Base-by-base conservation (phyloP, 495 filamentous ascomycete genomes). In the Apiosordaria backusii region DNA sequence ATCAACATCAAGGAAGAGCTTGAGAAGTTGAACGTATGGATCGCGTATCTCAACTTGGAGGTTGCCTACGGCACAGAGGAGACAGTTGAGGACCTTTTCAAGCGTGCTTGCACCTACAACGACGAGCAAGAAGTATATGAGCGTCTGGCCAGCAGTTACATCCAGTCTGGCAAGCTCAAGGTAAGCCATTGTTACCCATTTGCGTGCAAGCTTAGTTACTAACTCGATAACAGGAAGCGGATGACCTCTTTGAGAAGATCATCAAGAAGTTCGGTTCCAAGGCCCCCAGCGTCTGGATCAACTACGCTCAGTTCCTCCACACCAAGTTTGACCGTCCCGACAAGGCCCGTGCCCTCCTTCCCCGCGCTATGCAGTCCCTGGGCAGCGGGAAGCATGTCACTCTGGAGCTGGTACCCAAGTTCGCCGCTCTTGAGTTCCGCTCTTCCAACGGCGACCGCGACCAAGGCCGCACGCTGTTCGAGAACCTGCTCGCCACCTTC, bases 11-110 rank as follows among this genome's bases (percentile, higher is more conserved):
- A 88, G 22, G 92, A 96, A 72, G 88, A 96, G 71, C 83, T 86
- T 0, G 96, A 97, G 76, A 97, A 97, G 80, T 79, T 95, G 71
- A 97, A 97, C 78, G 85, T 97, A 66, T 99, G 95, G 95, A 87
- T 93, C 67, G 96, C 92, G 2, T 85, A 94, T 77, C 84, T 99
- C 66, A 97, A 99, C 78, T 83, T 98, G 67, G 95, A 99, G 76
- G 92, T 93, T 70, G 87, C 89, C 3, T 98, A 95, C 71, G 93
- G 95, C 61, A 90, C 82, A 65, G 89, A 93, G 26, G 93, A 95
- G 63, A 86, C 85, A n/a, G 78, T 96, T 2, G 91, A 97, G 35
- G 90, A 91, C 29, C 86, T 91, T 60, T 98, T 99, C 83, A 92
- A 90, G 81, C 88, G 91, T 58, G 95, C 95, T 4, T 97, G 93